Conservation (phyloP, 495 filamentous ascomycete genomes). For the Tetracladium setigerum region DNA sequence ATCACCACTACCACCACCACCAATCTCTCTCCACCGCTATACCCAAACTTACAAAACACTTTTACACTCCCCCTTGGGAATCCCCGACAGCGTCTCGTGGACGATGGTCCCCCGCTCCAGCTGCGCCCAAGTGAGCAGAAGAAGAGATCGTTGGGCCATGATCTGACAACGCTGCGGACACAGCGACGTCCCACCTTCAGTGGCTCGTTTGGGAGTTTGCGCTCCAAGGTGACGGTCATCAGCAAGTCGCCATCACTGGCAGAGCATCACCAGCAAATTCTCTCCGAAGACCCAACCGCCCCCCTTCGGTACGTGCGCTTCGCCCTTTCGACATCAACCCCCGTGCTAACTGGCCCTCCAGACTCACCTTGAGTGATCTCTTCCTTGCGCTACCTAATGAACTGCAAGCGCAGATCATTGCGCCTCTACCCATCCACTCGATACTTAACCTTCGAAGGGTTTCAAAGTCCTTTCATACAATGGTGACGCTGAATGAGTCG, state of each 20-base stretch:
- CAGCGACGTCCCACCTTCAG: slow-evolving; percentile 20
- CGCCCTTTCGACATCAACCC: background rate
- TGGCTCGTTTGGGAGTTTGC: slow-evolving; percentile 20
- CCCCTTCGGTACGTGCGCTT: slow-evolving; percentile 7
- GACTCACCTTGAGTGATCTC: slow-evolving; percentile 33
- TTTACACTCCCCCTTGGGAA: slow-evolving; percentile 19
- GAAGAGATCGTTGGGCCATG: slow-evolving; percentile 22
- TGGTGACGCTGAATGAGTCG: slow-evolving; percentile 47
- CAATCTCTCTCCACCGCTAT: slow-evolving; percentile 1
- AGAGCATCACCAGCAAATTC: slow-evolving; percentile 15
- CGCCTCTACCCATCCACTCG: slow-evolving; percentile 44
- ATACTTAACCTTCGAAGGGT: slow-evolving; percentile 43
- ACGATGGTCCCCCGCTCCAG: slow-evolving; percentile 6
- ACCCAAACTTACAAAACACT: background rate
- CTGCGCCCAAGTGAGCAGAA: slow-evolving; percentile 18
- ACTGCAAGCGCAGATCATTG: slow-evolving; percentile 47
- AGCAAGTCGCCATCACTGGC: slow-evolving; percentile 15
- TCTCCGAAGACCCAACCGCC: slow-evolving; percentile 14
- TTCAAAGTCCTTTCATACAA: slow-evolving; percentile 43
- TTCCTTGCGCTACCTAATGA: slow-evolving; percentile 45
- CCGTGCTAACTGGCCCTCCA: slow-evolving; percentile 6
- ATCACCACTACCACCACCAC: slow-evolving; percentile 1
- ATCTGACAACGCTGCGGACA: slow-evolving; percentile 17
- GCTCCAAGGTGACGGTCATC: slow-evolving; percentile 17
- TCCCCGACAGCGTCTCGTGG: slow-evolving; percentile 13